Evolutionary conservation across 2,329 filamentous ascomycete genomes (phyloP).

Genomic region (Aaosphaeria arxii): DNA sequence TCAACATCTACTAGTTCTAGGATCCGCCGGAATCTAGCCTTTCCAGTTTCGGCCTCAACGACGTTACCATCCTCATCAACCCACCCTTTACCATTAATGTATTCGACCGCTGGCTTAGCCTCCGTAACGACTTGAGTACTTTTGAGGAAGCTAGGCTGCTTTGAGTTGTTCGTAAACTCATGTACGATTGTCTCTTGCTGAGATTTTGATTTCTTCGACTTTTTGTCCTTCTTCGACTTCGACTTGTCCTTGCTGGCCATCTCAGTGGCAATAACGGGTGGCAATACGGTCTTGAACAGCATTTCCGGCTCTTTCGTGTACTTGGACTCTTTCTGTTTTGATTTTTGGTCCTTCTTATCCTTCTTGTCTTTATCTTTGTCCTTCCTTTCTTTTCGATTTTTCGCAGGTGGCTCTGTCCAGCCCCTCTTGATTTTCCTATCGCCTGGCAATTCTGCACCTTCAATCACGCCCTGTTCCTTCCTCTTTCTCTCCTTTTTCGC

Average conservation of each 20-base stretch:
- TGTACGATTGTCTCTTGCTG: constrained; percentile 67
- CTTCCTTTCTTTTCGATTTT: constrained; percentile 46
- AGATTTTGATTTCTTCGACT: constrained; percentile 51
- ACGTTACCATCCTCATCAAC: constrained; percentile 74
- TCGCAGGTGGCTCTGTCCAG: constrained; percentile 69
- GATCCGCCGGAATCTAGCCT: constrained; percentile 30
- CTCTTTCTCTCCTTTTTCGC: constrained; percentile 44
- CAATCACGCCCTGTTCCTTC: constrained; percentile 51
- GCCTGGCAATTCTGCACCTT: constrained; percentile 68
- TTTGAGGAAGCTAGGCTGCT: constrained; percentile 79
- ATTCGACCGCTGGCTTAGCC: constrained; percentile 57
- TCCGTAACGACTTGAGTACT: constrained; percentile 45
- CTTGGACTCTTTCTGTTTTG: constrained; percentile 65
- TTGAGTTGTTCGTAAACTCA: constrained; percentile 83
- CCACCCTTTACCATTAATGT: constrained; percentile 85
- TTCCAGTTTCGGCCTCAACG: constrained; percentile 57
- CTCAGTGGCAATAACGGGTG: constrained; percentile 40
- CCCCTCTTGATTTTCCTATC: constrained; percentile 82
- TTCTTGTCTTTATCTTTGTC: constrained; percentile 44
- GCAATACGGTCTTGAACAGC: constrained; percentile 77
- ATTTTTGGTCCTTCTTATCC: constrained; percentile 56
- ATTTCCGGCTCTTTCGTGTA: constrained; percentile 80
- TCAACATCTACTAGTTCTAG: constrained; percentile 28
- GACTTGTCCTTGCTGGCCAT: constrained; percentile 41
- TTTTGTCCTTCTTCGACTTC: constrained; percentile 54